A percentile compares a stretch with the other conserved stretches of the same genome.
Conservation (phyloP, 805 yeast species). For the Ogataea pilisensis region DNA sequence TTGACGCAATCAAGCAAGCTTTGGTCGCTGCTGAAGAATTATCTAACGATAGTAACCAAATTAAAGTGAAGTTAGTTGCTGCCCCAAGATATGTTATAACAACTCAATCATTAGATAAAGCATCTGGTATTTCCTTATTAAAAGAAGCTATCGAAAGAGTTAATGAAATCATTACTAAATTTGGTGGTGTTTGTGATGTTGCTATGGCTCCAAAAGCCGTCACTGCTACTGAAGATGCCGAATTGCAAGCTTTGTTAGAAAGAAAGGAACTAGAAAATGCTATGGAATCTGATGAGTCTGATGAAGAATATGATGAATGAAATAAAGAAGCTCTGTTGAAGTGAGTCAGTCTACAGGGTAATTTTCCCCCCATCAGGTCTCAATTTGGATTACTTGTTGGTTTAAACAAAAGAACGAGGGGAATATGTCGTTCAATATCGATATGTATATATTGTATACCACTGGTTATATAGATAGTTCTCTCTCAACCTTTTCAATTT, state of each 20-base stretch:
- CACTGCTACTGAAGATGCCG: constrained; percentile 97
- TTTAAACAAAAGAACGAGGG: no score
- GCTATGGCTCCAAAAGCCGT: constrained; percentile 99
- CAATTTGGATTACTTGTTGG: no score
- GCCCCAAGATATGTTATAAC: constrained; percentile 95
- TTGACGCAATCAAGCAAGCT: constrained; percentile 92
- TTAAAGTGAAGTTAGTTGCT: constrained; percentile 92
- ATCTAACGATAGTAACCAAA: constrained; percentile 79
- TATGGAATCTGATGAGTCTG: constrained; percentile 66
- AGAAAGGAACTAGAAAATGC: constrained; percentile 86
- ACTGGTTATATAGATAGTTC: no score
- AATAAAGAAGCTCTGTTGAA: background rate
- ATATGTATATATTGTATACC: no score
- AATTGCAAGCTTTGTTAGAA: constrained; percentile 92
- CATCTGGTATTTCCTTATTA: constrained; percentile 76
- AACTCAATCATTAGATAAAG: constrained; percentile 88
- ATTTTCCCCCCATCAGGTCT: background rate
- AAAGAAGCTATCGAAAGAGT: constrained; percentile 78
- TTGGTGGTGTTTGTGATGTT: constrained; percentile 85
- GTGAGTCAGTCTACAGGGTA: background rate
- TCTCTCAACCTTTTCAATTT: no score
- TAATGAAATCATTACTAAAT: constrained; percentile 58
- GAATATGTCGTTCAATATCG: no score
- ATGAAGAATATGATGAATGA: constrained; percentile 29
- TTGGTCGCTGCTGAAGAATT: constrained; percentile 80